A percentile compares a stretch with the other conserved stretches of the same genome.
phyloP scores from a whole-genome alignment of 2,329 filamentous ascomycete genomes.

The Calonectria leucothoes region DNA sequence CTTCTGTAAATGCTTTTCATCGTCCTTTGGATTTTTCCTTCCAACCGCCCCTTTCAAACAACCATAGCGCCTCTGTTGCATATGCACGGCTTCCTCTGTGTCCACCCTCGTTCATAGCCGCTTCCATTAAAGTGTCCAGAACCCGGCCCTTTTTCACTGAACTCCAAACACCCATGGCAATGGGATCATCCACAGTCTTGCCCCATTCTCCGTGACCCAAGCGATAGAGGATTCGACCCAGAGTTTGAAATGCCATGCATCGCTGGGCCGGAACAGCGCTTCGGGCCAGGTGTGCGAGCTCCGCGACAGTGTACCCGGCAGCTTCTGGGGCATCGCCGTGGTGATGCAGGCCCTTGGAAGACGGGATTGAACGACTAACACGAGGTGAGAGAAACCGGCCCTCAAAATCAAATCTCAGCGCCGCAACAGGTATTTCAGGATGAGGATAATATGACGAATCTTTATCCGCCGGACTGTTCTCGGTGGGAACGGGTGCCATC shows the following conservation, averaged over 20 bases:
- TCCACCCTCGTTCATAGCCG: constrained; percentile 74
- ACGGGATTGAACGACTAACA: constrained; percentile 78
- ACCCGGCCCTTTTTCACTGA: constrained; percentile 82
- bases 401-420: constrained; percentile 89
- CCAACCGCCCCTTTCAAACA: constrained; percentile 80
- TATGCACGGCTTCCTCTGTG: constrained; percentile 87
- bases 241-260: constrained; percentile 90
- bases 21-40: constrained; percentile 71
- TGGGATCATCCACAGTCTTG: constrained; percentile 64
- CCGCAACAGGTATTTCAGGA: constrained; percentile 77
- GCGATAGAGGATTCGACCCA: constrained; percentile 86
- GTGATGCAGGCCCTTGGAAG: constrained; percentile 87
- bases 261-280: constrained; percentile 88
- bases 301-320: constrained; percentile 91
- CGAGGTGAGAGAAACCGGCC: constrained; percentile 84
- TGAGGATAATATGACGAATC: constrained; percentile 86
- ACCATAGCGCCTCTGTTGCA: constrained; percentile 90
- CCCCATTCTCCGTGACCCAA: constrained; percentile 81
- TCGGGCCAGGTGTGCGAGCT: constrained; percentile 83
- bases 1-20: constrained; percentile 41
- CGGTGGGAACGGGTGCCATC: constrained; percentile 81
- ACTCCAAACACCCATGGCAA: constrained; percentile 86
- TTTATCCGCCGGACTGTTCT: constrained; percentile 72
- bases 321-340: constrained; percentile 93
- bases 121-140: constrained; percentile 80